phyloP scores from a whole-genome alignment of 371 early-diverging fungal species.

The Chytridium lagenaria region DNA sequence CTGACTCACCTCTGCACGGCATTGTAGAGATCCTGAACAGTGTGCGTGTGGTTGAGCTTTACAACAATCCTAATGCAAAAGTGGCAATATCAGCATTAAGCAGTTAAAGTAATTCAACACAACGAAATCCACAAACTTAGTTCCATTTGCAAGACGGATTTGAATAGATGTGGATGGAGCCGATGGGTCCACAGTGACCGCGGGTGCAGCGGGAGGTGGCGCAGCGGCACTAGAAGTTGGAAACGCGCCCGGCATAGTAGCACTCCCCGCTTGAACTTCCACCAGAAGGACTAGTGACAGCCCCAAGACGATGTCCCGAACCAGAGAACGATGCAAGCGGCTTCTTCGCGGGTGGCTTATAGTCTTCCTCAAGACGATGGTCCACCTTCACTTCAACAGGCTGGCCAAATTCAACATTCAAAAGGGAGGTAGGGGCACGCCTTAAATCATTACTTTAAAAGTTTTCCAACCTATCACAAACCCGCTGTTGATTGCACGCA shows the following conservation, averaged over 20 bases:
- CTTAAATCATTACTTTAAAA: slow-evolving; percentile 56
- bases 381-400: slow-evolving; percentile 89
- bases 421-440: slow-evolving; percentile 79
- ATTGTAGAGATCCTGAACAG: slow-evolving; percentile 80
- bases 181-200: slow-evolving; percentile 68
- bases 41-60: slow-evolving; percentile 89
- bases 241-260: slow-evolving; percentile 31
- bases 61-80: slow-evolving; percentile 69
- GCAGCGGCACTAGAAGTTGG: slow-evolving; percentile 46
- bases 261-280: background rate
- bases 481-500: slow-evolving; percentile 88
- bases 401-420: slow-evolving; percentile 91
- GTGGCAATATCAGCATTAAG: background rate
- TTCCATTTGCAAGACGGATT: slow-evolving; percentile 90
- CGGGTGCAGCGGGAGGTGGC: slow-evolving; percentile 39
- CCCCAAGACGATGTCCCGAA: slow-evolving; percentile 79
- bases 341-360: slow-evolving; percentile 75
- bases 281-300: slow-evolving; percentile 37
- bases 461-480: slow-evolving; percentile 40
- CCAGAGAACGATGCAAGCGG: slow-evolving; percentile 72
- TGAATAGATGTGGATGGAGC: slow-evolving; percentile 88
- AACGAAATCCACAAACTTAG: slow-evolving; percentile 44
- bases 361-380: slow-evolving; percentile 84
- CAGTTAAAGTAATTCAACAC: background rate
- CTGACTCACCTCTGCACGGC: too few species aligned